These are phyloP conservation scores for Heliocybe sulcata DNA, from an alignment of 1,284 basidiomycete genomes.

Conservation along the genomic window DNA sequence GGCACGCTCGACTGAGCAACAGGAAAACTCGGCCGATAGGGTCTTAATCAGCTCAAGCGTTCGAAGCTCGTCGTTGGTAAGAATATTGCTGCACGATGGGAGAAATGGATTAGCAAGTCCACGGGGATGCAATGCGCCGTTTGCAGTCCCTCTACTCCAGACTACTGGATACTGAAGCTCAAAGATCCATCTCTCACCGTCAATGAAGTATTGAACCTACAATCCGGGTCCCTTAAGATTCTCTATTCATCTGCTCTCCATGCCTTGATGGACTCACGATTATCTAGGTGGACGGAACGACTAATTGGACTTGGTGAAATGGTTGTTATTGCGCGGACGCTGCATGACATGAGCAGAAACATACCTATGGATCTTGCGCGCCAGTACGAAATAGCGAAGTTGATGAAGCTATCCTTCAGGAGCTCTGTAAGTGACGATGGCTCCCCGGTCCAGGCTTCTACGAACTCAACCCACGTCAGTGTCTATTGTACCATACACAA, in stretches of 20 bases:
- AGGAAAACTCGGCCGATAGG: no score
- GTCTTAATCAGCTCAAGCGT: no score
- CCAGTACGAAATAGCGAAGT: slow-evolving; percentile 90
- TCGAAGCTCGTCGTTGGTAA: no score
- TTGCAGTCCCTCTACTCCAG: no score
- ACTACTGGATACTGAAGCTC: no score
- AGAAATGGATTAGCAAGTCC: no score
- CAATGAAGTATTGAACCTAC: no score
- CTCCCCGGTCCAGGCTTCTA: slow-evolving; percentile 42
- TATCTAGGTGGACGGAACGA: slow-evolving; percentile 71
- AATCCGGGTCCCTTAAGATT: no score
- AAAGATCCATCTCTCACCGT: no score
- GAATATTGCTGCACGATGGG: no score
- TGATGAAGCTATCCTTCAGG: slow-evolving; percentile 82
- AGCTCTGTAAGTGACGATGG: slow-evolving; percentile 41
- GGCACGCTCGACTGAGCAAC: slow-evolving; percentile 72
- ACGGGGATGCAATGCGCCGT: no score
- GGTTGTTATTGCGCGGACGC: slow-evolving; percentile 77
- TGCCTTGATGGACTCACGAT: not conserved
- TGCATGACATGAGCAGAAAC: slow-evolving; percentile 71
- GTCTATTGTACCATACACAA: no score
- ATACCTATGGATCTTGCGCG: slow-evolving; percentile 52
- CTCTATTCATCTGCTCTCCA: not conserved
- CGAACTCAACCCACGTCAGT: slow-evolving; percentile 42
- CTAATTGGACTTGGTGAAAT: slow-evolving; percentile 80